These are phyloP conservation scores for Emmonsiellopsis sp. DNA, from an alignment of 2,329 filamentous ascomycete genomes.

Conservation along the genomic window DNA sequence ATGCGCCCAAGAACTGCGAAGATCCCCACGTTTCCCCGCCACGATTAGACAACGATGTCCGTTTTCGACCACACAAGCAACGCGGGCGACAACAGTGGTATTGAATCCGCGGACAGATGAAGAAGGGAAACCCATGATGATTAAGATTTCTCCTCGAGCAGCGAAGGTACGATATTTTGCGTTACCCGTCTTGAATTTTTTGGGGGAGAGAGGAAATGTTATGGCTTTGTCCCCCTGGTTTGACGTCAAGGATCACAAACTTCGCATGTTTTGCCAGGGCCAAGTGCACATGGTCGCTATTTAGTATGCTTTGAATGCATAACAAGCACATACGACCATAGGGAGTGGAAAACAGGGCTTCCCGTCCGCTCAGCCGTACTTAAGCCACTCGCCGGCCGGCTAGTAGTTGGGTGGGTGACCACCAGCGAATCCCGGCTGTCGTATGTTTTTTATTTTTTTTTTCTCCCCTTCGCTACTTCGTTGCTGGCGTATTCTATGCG, in stretches of 20 bases:
- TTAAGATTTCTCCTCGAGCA: slow-evolving; percentile 77
- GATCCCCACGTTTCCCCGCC: background rate
- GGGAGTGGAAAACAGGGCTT: slow-evolving; percentile 39
- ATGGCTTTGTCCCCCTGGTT: background rate
- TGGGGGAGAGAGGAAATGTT: background rate
- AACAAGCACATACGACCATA: slow-evolving; percentile 34
- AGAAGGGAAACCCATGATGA: slow-evolving; percentile 70
- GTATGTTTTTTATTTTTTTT: slow-evolving; percentile 28
- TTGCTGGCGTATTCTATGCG: background rate
- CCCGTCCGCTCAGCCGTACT: slow-evolving; percentile 39
- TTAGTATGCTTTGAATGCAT: slow-evolving; percentile 8
- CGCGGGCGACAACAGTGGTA: slow-evolving; percentile 33
- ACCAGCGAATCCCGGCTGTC: slow-evolving; percentile 37
- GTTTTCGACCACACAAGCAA: slow-evolving; percentile 27
- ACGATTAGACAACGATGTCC: slow-evolving; percentile 13
- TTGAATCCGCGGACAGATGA: slow-evolving; percentile 70
- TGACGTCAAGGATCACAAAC: background rate
- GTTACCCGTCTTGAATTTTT: background rate
- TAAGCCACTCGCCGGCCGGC: slow-evolving; percentile 37
- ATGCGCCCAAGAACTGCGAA: slow-evolving; percentile 2
- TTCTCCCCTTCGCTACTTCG: background rate
- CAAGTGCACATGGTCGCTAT: slow-evolving; percentile 1
- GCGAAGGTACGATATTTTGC: slow-evolving; percentile 50
- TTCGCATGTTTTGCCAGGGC: background rate
- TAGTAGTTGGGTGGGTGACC: slow-evolving; percentile 40